Conservation (phyloP, 345 rosid species). For the Populus davidiana region DNA sequence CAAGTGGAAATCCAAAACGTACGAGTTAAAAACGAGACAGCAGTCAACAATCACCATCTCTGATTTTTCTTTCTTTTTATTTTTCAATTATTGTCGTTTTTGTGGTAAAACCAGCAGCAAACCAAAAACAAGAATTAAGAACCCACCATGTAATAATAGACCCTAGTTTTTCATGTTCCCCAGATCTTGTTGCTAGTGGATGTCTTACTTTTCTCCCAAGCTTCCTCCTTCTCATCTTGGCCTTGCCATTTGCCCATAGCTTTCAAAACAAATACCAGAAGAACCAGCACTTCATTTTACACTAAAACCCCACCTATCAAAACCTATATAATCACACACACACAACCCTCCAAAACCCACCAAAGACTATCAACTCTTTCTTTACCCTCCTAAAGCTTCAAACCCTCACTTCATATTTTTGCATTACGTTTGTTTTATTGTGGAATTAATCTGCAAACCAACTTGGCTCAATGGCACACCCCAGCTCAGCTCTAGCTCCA, state of each 20-base stretch:
- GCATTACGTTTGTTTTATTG: not conserved
- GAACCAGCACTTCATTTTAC: not conserved
- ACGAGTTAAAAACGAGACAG: not conserved
- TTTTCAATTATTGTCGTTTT: not conserved
- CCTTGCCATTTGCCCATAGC: conserved; percentile 9
- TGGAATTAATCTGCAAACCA: conserved; percentile 38
- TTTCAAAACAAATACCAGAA: not conserved
- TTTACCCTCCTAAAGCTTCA: not conserved
- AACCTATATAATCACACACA: conserved; percentile 5
- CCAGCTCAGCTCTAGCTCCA: conserved; percentile 18
- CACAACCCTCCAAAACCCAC: conserved; percentile 1
- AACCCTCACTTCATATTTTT: not conserved
- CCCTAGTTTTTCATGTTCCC: not conserved
- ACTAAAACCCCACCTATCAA: not conserved
- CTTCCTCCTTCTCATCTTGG: not conserved
- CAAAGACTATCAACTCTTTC: not conserved
- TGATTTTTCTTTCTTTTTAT: not conserved
- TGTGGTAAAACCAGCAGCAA: not conserved
- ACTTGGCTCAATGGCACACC: conserved; percentile 33
- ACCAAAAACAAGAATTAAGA: not conserved
- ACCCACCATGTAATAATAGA: not conserved
- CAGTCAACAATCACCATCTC: not conserved
- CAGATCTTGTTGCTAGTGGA: too few relatives aligned
- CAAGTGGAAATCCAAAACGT: too few relatives aligned
- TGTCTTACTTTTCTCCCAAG: not conserved